Conservation (phyloP, 495 filamentous ascomycete species). For the Rhizodiscina lignyota region DNA sequence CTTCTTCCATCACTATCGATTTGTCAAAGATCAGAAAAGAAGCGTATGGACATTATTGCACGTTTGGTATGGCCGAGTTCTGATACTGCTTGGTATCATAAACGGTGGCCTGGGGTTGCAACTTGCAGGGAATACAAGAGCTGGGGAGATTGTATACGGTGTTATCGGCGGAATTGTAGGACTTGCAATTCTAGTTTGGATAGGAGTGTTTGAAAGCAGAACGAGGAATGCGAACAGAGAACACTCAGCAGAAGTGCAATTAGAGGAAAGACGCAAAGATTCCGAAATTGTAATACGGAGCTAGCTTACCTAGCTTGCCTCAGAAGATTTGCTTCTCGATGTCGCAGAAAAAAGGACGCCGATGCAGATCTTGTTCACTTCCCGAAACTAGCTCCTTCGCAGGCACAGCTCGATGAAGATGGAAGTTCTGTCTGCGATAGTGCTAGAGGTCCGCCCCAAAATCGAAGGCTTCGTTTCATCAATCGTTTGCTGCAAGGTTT, state of each 20-base stretch:
- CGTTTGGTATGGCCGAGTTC: background rate
- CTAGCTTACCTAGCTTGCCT: too few relatives aligned
- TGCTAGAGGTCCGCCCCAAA: background rate
- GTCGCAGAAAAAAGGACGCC: background rate
- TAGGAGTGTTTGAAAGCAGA: too few relatives aligned
- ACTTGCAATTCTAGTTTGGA: too few relatives aligned
- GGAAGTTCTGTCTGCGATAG: background rate
- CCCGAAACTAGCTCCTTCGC: background rate
- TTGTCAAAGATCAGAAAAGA: background rate
- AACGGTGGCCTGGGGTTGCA: background rate
- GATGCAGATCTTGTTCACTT: background rate
- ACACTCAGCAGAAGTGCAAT: too few relatives aligned
- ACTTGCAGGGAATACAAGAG: background rate
- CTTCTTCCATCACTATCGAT: background rate
- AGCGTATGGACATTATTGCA: background rate
- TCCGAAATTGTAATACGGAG: too few relatives aligned
- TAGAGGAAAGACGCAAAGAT: too few relatives aligned
- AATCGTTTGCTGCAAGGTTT: background rate
- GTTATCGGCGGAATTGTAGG: too few relatives aligned
- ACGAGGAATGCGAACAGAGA: too few relatives aligned
- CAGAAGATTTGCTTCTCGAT: too few relatives aligned
- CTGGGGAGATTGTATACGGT: too few relatives aligned
- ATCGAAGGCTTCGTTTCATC: background rate
- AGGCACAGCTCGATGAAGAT: background rate
- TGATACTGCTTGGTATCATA: background rate